These are phyloP conservation scores for Oryza meyeriana DNA, from an alignment of 176 grass and related monocot genomes.

Conservation along the genomic window DNA sequence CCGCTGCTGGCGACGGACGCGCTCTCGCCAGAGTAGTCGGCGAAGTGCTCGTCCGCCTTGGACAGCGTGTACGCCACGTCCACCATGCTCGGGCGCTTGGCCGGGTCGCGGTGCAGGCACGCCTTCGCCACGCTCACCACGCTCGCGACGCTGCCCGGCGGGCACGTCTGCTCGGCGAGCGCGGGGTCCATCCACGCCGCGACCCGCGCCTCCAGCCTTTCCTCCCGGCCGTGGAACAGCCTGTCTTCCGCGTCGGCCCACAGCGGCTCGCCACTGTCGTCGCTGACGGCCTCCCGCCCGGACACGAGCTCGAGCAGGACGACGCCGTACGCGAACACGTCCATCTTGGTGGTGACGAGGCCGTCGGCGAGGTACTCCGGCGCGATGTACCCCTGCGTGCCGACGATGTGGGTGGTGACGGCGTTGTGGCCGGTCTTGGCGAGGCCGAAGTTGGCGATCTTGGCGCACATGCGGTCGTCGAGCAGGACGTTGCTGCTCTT, in stretches of 20 bases:
- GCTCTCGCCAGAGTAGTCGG: constrained; percentile 70
- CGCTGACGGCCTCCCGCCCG: constrained; percentile 55
- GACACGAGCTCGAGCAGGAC: constrained; percentile 88
- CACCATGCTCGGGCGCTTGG: constrained; percentile 93
- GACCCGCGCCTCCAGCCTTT: constrained; percentile 38
- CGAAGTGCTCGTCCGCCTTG: constrained; percentile 78
- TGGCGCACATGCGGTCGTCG: constrained; percentile 67
- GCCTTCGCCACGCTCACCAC: constrained; percentile 65
- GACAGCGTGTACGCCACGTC: constrained; percentile 85
- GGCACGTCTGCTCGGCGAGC: constrained; percentile 67
- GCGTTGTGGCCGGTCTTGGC: constrained; percentile 93
- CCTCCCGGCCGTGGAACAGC: constrained; percentile 46
- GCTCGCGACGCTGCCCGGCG: constrained; percentile 60
- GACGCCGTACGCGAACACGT: constrained; percentile 90
- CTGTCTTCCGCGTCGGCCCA: constrained; percentile 67
- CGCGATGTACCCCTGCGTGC: constrained; percentile 93
- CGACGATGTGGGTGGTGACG: constrained; percentile 93
- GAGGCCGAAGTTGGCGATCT: constrained; percentile 99
- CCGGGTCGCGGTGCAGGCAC: constrained; percentile 71
- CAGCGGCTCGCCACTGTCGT: constrained; percentile 51
- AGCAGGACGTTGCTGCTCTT: constrained; percentile 96
- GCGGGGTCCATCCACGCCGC: constrained; percentile 72
- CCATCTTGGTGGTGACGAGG: constrained; percentile 95
- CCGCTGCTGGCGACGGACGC: constrained; percentile 34
- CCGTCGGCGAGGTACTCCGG: constrained; percentile 92